Conservation (phyloP, 805 yeast species). For the Barnettozyma siamensis region DNA sequence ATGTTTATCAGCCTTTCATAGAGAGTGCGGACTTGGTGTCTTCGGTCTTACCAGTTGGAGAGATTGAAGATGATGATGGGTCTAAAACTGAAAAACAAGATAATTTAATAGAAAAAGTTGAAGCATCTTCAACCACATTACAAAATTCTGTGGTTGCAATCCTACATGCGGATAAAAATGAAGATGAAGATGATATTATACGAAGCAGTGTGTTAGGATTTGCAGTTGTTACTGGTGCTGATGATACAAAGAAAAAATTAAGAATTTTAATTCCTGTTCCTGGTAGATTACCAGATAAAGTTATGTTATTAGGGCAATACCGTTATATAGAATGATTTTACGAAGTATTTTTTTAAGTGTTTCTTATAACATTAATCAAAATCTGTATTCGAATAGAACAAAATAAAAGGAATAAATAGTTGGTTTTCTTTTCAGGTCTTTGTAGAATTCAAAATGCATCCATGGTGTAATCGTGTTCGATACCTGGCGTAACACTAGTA, state of each 20-base stretch:
- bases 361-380: neutral
- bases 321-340: conserved; percentile 69
- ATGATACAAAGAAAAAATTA: conserved; percentile 64
- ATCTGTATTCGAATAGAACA: neutral
- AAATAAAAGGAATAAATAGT: neutral
- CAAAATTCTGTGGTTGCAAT: conserved; percentile 76
- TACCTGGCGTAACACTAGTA: conserved; percentile 95
- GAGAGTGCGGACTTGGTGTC: conserved; percentile 13
- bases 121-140: conserved; percentile 47
- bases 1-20: conserved; percentile 51
- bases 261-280: conserved; percentile 83
- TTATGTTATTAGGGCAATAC: conserved; percentile 67
- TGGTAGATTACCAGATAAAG: conserved; percentile 72
- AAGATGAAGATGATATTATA: conserved; percentile 40
- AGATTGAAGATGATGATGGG: conserved; percentile 25
- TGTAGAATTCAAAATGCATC: conserved; percentile 58
- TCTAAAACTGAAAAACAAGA: conserved; percentile 6
- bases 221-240: conserved; percentile 51
- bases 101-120: conserved; percentile 28
- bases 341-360: neutral
- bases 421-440: neutral
- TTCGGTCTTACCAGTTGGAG: conserved; percentile 24
- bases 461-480: conserved; percentile 98
- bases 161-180: conserved; percentile 42
- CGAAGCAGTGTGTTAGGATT: conserved; percentile 70